phyloP scores from a whole-genome alignment of 2,329 filamentous ascomycete species.

The Pseudovirgaria hyperparasitica region DNA sequence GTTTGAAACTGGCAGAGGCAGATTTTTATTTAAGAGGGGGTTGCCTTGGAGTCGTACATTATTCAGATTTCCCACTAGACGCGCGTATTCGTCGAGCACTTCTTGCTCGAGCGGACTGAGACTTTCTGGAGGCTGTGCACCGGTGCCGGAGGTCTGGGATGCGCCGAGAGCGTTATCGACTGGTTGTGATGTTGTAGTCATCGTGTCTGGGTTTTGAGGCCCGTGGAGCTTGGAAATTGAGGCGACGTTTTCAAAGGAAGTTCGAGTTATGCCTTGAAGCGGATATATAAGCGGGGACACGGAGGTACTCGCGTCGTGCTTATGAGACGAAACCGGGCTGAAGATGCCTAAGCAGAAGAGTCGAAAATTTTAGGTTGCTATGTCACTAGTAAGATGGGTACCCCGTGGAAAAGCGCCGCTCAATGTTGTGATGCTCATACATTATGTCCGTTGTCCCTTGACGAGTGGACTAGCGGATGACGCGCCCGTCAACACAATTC shows the following conservation, averaged over 20 bases:
- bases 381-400: no score
- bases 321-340: no score
- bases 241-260: conserved; percentile 10
- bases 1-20: conserved; percentile 11
- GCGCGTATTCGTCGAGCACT: conserved; percentile 85
- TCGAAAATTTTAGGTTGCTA: no score
- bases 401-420: no score
- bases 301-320: no score
- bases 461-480: no score
- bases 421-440: no score
- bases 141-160: conserved; percentile 4
- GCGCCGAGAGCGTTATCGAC: conserved; percentile 3
- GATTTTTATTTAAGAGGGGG: conserved; percentile 1
- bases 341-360: no score
- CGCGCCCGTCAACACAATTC: no score
- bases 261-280: no score
- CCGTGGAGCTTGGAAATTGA: conserved; percentile 14
- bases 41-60: conserved; percentile 43
- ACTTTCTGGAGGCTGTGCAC: conserved; percentile 11
- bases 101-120: conserved; percentile 80
- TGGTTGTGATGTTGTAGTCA: conserved; percentile 1
- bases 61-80: conserved; percentile 80
- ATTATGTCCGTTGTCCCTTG: no score
- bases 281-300: no score
- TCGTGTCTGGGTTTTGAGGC: conserved; percentile 5